Base-by-base conservation (phyloP, 495 filamentous ascomycete genomes). In the Apiosordaria backusii region DNA sequence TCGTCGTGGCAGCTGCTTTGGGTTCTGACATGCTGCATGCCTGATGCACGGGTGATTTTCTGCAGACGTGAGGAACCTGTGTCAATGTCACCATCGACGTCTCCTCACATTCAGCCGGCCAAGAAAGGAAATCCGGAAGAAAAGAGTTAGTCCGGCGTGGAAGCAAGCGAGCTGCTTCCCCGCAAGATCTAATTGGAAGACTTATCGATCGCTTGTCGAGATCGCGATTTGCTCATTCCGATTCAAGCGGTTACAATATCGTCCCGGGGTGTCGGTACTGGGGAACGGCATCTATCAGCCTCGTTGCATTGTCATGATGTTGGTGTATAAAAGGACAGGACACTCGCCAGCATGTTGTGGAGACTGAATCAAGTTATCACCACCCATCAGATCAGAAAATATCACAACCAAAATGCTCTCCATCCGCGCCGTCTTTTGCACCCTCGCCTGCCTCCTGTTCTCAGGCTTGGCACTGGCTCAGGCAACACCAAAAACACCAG, bases 401-500 rank as follows among this genome's bases (percentile, higher is more conserved):
- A 50, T 4, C 16, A 21, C 7, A 18, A n/a, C n/a, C 62, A 64
- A 59, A 13, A 65, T 65, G 63, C 7, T 65, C 18, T 65, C 54
- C 52, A 45, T 40, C 6, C 24, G 29, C 52, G 26, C 21, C 29
- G 15, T 65, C 7, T 25, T 65, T 18, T 26, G 53, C 50, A 50
- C 45, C 27, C 29, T 58, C 13, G 21, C 26, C 29, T 57, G 53
- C 29, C 35, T 58, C 27, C 16, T 25, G 19, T 9, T 40, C 18
- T 60, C 64, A 50, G 45, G 3, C 24, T 1, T 6, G 18, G 45
- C 24, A 35, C 4, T 25, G 6, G 53, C 27, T 5, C 57, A 58
- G 10, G 59, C 59, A 45, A 54, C 61, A 4, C 72, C 70, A 7
- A 65, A 57, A 3, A 13, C 68, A 2, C 73, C 73, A 0, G 64